phyloP scores from a whole-genome alignment of 2,329 filamentous ascomycete species.

The Pyrenochaeta sp. region DNA sequence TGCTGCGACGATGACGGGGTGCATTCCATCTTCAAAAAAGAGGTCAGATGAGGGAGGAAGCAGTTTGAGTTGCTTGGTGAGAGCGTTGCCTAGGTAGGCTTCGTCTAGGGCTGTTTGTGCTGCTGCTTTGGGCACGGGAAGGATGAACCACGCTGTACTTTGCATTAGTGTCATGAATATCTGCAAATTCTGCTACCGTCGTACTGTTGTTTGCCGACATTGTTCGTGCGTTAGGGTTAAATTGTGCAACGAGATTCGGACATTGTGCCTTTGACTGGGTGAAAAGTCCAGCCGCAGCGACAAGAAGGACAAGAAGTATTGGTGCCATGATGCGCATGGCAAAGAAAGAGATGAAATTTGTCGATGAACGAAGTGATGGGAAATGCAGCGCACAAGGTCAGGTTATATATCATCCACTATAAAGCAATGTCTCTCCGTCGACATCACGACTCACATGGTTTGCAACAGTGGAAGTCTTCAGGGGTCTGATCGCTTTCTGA shows the following conservation, averaged over 20 bases:
- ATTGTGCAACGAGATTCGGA: slow-evolving; percentile 14
- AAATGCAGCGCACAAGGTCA: not conserved
- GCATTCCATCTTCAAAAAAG: slow-evolving; percentile 7
- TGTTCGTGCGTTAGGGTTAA: slow-evolving; percentile 13
- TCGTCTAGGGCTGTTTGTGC: slow-evolving; percentile 14
- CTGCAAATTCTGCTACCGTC: not conserved
- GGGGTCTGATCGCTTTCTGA: too few relatives aligned
- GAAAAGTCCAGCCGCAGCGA: not conserved
- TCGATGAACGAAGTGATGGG: not conserved
- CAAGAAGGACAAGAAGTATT: not conserved
- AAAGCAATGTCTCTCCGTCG: not conserved
- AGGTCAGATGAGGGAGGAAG: slow-evolving; percentile 2
- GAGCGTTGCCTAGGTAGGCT: slow-evolving; percentile 4
- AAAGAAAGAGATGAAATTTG: not conserved
- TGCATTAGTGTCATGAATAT: not conserved
- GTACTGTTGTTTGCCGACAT: slow-evolving; percentile 14
- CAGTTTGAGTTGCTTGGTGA: slow-evolving; percentile 7
- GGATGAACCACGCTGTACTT: slow-evolving; percentile 12
- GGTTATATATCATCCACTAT: not conserved
- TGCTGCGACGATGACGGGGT: slow-evolving; percentile 10
- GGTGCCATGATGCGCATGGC: not conserved
- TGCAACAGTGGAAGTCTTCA: not conserved
- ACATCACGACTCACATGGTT: not conserved
- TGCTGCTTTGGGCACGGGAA: slow-evolving; percentile 9
- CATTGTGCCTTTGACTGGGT: slow-evolving; percentile 3